Evolutionary conservation across 2,329 filamentous ascomycete species (phyloP).

Genomic region (Orbilia javanica): DNA sequence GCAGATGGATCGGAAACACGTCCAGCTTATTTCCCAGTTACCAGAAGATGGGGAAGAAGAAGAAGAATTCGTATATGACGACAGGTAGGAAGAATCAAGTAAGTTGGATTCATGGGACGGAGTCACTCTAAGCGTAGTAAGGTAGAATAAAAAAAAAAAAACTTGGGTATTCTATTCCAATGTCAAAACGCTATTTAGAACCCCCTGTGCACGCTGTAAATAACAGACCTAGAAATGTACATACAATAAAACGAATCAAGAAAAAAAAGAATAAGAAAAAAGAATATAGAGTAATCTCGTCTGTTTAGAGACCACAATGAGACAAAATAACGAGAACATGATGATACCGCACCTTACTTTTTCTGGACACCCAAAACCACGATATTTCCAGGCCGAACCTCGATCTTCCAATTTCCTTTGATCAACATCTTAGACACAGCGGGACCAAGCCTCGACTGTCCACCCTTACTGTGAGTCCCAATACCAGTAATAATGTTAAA

Average conservation of each 20-base stretch:
- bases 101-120: too few relatives aligned
- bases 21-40: neutral
- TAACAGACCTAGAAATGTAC: conserved; percentile 8
- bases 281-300: neutral
- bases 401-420: conserved; percentile 61
- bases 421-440: conserved; percentile 61
- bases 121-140: too few relatives aligned
- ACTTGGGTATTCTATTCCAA: neutral
- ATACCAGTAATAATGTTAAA: conserved; percentile 61
- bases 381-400: conserved; percentile 59
- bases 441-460: conserved; percentile 59
- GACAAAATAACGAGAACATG: neutral
- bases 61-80: too few relatives aligned
- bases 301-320: neutral
- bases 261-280: too few relatives aligned
- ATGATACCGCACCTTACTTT: neutral
- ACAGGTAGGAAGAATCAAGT: neutral
- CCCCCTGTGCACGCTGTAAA: neutral
- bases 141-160: neutral
- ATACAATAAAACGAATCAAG: neutral
- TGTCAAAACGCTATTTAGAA: neutral
- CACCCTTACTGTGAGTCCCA: conserved; percentile 60
- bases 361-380: conserved; percentile 59
- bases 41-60: too few relatives aligned
- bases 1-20: neutral